Evolutionary conservation across 306 rosid genomes (phyloP).

Genomic region (Cicer arietinum): DNA sequence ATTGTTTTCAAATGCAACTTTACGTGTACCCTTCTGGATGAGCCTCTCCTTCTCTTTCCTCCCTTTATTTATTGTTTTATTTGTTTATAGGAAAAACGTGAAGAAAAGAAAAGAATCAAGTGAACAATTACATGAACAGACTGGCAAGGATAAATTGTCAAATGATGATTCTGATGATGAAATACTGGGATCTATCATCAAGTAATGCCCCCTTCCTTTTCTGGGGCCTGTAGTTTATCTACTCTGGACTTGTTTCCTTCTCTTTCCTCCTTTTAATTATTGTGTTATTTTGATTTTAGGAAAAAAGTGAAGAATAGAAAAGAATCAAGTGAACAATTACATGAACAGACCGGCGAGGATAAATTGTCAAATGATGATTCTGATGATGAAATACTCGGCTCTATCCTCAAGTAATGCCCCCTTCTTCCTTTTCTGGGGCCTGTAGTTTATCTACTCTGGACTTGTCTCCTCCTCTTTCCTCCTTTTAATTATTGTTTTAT

Average conservation of each 20-base stretch:
- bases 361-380: too few species aligned
- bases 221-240: not conserved
- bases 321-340: too few species aligned
- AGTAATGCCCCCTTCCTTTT: constrained; percentile 48
- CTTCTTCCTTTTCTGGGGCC: not conserved
- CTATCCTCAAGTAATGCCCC: too few species aligned
- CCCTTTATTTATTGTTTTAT: constrained; percentile 28
- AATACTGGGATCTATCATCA: constrained; percentile 58
- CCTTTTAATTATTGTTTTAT: too few species aligned
- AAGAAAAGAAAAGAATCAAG: constrained; percentile 30
- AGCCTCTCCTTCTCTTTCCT: constrained; percentile 3
- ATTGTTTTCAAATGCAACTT: constrained; percentile 27
- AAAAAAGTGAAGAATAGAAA: too few species aligned
- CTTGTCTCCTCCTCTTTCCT: not conserved
- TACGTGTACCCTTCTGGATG: constrained; percentile 24
- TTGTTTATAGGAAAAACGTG: constrained; percentile 53
- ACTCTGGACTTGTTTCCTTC: too few species aligned
- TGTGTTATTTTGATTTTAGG: too few species aligned
- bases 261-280: too few species aligned
- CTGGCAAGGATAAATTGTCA: constrained; percentile 31
- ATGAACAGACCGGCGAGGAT: too few species aligned
- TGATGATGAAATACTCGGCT: too few species aligned
- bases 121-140: constrained; percentile 46
- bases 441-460: not conserved
- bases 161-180: constrained; percentile 61